Conservation (phyloP, 495 filamentous ascomycete genomes). For the Lentithecium fluviatile region DNA sequence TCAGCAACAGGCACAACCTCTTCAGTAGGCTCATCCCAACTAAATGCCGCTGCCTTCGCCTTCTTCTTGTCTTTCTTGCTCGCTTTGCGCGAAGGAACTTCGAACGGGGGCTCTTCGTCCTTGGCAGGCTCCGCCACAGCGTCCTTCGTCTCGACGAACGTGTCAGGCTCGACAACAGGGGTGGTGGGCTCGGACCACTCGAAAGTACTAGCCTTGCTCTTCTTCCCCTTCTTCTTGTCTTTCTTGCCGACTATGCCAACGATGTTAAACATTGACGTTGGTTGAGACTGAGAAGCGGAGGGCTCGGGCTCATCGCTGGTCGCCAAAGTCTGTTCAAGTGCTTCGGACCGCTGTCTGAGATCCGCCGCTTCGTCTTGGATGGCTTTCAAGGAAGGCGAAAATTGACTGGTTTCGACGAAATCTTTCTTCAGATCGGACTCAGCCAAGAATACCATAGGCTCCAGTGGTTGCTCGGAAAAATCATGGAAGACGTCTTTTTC, state of each 20-base stretch:
- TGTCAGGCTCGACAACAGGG: conserved; percentile 11
- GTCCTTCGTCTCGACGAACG: neutral
- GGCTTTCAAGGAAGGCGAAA: conserved; percentile 17
- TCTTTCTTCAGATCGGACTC: neutral
- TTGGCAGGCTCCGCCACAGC: neutral
- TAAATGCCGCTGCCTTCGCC: conserved; percentile 1
- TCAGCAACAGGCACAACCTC: neutral
- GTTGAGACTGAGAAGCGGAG: neutral
- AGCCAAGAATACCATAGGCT: neutral
- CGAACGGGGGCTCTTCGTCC: neutral
- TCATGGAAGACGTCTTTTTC: conserved; percentile 10
- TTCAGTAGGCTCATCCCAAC: conserved; percentile 8
- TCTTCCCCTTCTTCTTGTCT: conserved; percentile 33
- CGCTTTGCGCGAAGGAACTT: conserved; percentile 9
- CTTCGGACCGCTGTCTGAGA: conserved; percentile 20
- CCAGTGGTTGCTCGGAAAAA: neutral
- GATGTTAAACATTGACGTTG: conserved; percentile 24
- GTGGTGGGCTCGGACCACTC: conserved; percentile 27
- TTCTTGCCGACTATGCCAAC: conserved; percentile 28
- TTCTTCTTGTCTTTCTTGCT: conserved; percentile 24
- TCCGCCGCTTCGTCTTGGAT: conserved; percentile 22
- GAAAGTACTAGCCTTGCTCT: conserved; percentile 10
- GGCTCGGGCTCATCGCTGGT: neutral
- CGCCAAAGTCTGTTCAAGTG: conserved; percentile 10
- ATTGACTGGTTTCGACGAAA: neutral